Percentiles rank a stretch among this genome's conserved stretches.
These are phyloP conservation scores for Phytopythium montanum DNA, from an alignment of 352 stramenopile genomes.

Conservation along the genomic window DNA sequence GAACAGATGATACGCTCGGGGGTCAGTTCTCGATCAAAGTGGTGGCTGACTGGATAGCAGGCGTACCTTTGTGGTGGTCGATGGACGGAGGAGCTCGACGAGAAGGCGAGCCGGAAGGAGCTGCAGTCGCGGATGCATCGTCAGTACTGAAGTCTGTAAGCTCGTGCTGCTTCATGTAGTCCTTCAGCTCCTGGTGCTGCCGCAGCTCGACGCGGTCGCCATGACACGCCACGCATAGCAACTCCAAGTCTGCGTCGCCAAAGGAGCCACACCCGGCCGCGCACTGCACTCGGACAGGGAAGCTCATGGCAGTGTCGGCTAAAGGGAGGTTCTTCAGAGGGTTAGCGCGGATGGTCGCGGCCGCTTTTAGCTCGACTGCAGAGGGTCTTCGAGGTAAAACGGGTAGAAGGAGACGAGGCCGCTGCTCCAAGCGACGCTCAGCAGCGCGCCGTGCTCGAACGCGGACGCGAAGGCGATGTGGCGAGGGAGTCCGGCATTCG, in stretches of 20 bases:
- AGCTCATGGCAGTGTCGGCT: constrained; percentile 32
- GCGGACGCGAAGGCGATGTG: constrained; percentile 60
- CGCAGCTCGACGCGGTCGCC: constrained; percentile 39
- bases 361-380: constrained; percentile 5
- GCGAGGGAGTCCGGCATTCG: constrained; percentile 50
- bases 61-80: constrained; percentile 54
- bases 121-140: not conserved
- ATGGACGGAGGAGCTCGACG: constrained; percentile 38
- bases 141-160: not conserved
- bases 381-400: constrained; percentile 62
- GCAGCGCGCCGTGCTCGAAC: constrained; percentile 62
- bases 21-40: not conserved
- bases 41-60: too few relatives aligned
- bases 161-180: constrained; percentile 20
- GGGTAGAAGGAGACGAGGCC: constrained; percentile 75
- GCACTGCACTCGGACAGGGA: constrained; percentile 42
- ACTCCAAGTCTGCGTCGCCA: constrained; percentile 53
- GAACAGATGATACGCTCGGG: not conserved
- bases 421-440: constrained; percentile 77
- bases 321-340: not conserved
- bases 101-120: not conserved
- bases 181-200: constrained; percentile 37
- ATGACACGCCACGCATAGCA: constrained; percentile 68
- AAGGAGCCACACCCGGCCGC: constrained; percentile 50
- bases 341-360: not conserved